phyloP scores from a whole-genome alignment of 352 stramenopile species.

The Phytophthora palmivora region DNA sequence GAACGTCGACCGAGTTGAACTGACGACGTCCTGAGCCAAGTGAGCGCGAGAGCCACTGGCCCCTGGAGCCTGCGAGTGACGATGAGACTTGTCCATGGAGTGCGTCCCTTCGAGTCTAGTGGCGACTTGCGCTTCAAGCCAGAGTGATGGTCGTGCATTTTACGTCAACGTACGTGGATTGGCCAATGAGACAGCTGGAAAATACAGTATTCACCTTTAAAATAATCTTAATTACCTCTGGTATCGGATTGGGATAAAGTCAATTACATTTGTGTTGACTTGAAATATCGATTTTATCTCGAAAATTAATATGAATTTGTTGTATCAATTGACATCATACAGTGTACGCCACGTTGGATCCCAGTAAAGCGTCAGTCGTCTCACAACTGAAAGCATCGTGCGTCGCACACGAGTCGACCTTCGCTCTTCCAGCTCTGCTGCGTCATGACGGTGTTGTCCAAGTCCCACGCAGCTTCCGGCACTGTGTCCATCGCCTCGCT shows the following conservation, averaged over 20 bases:
- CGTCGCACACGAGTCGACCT: background rate
- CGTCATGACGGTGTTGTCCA: constrained; percentile 67
- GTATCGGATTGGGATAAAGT: too few species aligned
- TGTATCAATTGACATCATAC: background rate
- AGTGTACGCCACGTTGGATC: constrained; percentile 6
- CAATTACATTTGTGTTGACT: too few species aligned
- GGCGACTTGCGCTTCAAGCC: background rate
- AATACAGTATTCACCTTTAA: background rate
- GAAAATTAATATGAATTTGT: too few species aligned
- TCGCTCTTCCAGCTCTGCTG: background rate
- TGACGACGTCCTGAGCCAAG: background rate
- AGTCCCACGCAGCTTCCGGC: constrained; percentile 52
- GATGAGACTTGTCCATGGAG: constrained; percentile 22
- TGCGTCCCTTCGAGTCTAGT: too few species aligned
- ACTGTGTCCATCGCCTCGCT: constrained; percentile 51
- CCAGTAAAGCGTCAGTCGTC: background rate
- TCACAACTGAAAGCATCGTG: constrained; percentile 37
- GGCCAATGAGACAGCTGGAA: background rate
- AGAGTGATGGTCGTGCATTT: background rate
- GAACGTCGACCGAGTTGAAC: constrained; percentile 22
- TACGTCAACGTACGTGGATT: constrained; percentile 5
- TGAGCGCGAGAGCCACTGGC: constrained; percentile 7
- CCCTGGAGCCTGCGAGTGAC: background rate
- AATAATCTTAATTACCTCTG: too few species aligned
- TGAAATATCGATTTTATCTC: too few species aligned